A percentile compares a stretch with the other conserved stretches of the same genome.
These are phyloP conservation scores for Lanmaoa rubissima DNA, from an alignment of 768 basidiomycete genomes.

Conservation along the genomic window DNA sequence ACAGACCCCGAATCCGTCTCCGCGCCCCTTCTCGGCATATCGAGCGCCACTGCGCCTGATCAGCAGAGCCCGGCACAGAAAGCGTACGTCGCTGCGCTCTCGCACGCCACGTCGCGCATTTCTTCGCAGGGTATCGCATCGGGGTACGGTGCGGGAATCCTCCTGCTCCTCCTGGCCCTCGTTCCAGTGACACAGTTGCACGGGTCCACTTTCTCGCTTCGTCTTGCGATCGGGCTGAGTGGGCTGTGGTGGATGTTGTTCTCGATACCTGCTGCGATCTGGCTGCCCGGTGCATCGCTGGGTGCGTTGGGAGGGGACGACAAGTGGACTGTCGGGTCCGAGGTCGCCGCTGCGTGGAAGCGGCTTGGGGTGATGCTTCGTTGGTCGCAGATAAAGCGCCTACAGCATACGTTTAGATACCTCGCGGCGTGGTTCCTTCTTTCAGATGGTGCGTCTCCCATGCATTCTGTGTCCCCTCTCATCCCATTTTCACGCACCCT, in stretches of 20 bases:
- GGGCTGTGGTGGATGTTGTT: constrained; percentile 89
- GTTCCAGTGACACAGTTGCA: constrained; percentile 73
- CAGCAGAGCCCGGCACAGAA: constrained; percentile 25
- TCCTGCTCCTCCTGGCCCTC: constrained; percentile 67
- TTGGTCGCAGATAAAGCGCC: constrained; percentile 65
- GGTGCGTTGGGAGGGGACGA: background rate
- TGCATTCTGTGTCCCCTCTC: background rate
- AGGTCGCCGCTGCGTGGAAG: constrained; percentile 72
- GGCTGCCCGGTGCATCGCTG: constrained; percentile 51
- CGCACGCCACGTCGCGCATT: constrained; percentile 75
- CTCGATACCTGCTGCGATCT: constrained; percentile 73
- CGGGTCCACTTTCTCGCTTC: constrained; percentile 74
- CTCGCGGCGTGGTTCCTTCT: constrained; percentile 94
- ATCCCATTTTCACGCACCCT: background rate
- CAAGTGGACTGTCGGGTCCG: constrained; percentile 45
- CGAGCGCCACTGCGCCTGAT: background rate
- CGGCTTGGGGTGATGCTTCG: constrained; percentile 72
- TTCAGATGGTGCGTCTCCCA: constrained; percentile 66
- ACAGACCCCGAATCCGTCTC: too few species aligned
- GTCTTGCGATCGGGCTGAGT: constrained; percentile 80
- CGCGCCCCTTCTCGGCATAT: constrained; percentile 36
- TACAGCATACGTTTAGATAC: constrained; percentile 85
- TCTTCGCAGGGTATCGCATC: constrained; percentile 85
- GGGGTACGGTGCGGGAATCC: constrained; percentile 83
- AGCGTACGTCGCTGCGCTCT: constrained; percentile 57